Evolutionary conservation across 1,139 yeast species (phyloP).

Genomic region (Blastobotrys indianensis): DNA sequence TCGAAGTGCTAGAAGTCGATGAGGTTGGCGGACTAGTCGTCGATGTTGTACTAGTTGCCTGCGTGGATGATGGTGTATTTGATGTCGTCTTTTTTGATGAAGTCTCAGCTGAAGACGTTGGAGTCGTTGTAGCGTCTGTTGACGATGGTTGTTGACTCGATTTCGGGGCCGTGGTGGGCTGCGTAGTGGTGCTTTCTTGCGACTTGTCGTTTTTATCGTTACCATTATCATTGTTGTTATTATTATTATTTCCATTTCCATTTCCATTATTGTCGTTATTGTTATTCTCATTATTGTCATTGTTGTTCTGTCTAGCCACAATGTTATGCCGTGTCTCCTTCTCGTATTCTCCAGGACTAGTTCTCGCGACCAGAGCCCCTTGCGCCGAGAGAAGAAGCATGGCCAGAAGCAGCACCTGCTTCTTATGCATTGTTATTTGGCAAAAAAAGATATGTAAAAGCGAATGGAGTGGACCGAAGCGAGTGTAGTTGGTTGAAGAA

Average conservation of each 20-base stretch:
- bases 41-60: neutral
- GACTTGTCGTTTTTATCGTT: slow-evolving; percentile 1
- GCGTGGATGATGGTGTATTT: neutral
- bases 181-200: neutral
- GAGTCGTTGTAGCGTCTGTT: neutral
- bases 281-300: neutral
- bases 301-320: neutral
- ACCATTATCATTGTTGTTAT: neutral
- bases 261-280: neutral
- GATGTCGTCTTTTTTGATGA: neutral
- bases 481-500: too few species aligned
- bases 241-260: neutral
- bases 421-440: neutral
- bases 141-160: neutral
- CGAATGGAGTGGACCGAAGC: too few species aligned
- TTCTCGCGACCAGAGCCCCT: neutral
- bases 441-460: neutral
- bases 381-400: neutral
- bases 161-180: neutral
- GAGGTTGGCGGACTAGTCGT: neutral
- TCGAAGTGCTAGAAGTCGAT: neutral
- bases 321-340: neutral
- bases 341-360: neutral
- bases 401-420: slow-evolving; percentile 2
- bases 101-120: neutral